Evolutionary conservation across 768 basidiomycete species (phyloP), one percentile per base, ranked within the genome.

Genomic region (Suillus tomentosus): DNA sequence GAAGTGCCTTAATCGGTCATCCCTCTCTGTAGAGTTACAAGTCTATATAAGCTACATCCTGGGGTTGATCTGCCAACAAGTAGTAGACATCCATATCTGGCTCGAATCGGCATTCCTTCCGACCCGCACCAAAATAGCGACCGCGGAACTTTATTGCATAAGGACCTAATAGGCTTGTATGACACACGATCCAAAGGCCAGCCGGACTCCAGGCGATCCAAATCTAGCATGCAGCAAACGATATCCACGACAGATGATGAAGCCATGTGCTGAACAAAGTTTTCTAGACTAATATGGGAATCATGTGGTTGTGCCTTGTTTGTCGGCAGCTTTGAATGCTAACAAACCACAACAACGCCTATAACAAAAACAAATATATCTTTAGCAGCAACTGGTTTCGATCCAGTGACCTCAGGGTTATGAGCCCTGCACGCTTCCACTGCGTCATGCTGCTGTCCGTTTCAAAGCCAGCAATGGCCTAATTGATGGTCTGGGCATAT

Each of bases 391-490:
- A 68, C 72, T 70, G 64, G 72, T 72, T 73, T 72, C 72, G 71
- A 72, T 72, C 71, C 63, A 74, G 72, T 64, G 71, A 72, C 72
- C 68, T 72, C 72, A 66, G 72, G 71, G 71, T 72, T 56, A 70
- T 66, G 62, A 47, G 70, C 62, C 73, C 71, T 65, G 72, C 71
- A 71, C 73, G 68, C 71, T 72, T 66, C 68, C 65, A 63, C 68
- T 69, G 71, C 72, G 71, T 72, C 71, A 72, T 66, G 71, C 68
- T 72, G 72, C 72, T 72, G 42, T 61, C 0, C 0, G 3, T 17
- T 0, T 1, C 5, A 8, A 3, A 0, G 4, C 1, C 7, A 22
- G 7, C 6, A 31, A 9, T 31, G 27, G 2, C 17, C 1, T 10
- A 9, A 31, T 19, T 31, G 3, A 51, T 31, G 50, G 50, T 3